Evolutionary conservation across 2,329 filamentous ascomycete genomes (phyloP), one percentile per base, ranked within the genome.

Genomic region (Chalara sp.): DNA sequence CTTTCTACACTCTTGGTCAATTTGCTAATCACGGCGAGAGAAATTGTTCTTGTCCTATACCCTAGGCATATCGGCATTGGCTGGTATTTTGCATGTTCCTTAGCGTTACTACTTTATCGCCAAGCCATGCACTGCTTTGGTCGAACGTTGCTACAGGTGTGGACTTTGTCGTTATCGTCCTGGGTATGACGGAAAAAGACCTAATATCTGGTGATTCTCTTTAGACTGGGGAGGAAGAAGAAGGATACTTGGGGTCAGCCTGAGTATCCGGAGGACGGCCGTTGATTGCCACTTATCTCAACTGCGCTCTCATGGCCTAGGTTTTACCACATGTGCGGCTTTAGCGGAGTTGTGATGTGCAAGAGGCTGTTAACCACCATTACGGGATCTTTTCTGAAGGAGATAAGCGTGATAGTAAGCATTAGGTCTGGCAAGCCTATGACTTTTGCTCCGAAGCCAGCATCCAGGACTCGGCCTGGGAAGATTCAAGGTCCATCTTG

Each of bases 321-420:
- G 21, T 21, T 21, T 21, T 21, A 21, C 21, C 21, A 21, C 21
- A 21, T 21, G 21, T 21, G 21, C 21, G 21, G 21, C 21, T 2
- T 21, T 21, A 21, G 21, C 21, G 21, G 21, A 21, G 21, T 21
- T 21, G 21, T 21, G 21, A 21, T 21, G 21, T 21, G 21, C 21
- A 21, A 21, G 21, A 21, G 21, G 21, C 21, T 21, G 21, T 21
- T 21, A 21, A 49, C 31, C 41, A 44, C 46, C 49, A 48, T 46
- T 44, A 52, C 53, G 57, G 55, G 48, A 53, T 56, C 68, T 68
- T 74, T 74, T 76, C 73, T 76, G 73, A 76, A 76, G 73, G 73
- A 73, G 75, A 76, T 63, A 78, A 76, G 73, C 74, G 75, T 71
- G 75, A 76, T 78, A 78, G 73, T 76, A 75, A 75, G 73, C 57